Conservation (phyloP, 495 filamentous ascomycete genomes). For the Poronia punctata region DNA sequence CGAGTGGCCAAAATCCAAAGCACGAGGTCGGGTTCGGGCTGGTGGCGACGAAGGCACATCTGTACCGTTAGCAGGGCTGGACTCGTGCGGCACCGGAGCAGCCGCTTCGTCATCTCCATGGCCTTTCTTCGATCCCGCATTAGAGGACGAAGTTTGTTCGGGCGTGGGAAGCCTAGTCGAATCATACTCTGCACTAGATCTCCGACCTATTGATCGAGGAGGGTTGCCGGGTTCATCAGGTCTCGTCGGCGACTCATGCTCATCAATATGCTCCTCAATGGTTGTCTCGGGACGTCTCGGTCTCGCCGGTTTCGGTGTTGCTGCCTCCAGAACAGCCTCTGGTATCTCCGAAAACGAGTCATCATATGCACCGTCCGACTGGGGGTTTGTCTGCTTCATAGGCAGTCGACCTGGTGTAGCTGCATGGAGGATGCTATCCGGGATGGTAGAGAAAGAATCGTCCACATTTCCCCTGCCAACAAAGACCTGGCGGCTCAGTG, state of each 20-base stretch:
- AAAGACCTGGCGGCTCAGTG: constrained; percentile 19
- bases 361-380: constrained; percentile 31
- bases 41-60: constrained; percentile 22
- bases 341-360: constrained; percentile 49
- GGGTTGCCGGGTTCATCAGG: constrained; percentile 1
- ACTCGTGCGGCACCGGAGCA: constrained; percentile 3
- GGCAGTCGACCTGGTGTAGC: constrained; percentile 21
- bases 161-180: constrained; percentile 45
- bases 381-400: constrained; percentile 14
- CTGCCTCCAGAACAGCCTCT: constrained; percentile 37
- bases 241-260: neutral
- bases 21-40: constrained; percentile 17
- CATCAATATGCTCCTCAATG: constrained; percentile 1
- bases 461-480: constrained; percentile 18
- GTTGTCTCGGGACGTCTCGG: constrained; percentile 8
- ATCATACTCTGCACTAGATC: constrained; percentile 27
- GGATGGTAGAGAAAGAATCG: constrained; percentile 25
- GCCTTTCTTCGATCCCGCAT: constrained; percentile 20
- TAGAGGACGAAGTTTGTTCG: constrained; percentile 48
- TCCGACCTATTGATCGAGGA: constrained; percentile 10
- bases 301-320: constrained; percentile 33
- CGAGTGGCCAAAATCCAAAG: constrained; percentile 21
- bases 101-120: constrained; percentile 14
- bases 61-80: constrained; percentile 7
- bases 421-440: constrained; percentile 22